Evolutionary conservation across 2,329 filamentous ascomycete genomes (phyloP).

Genomic region (Aspergillus ochraceus): DNA sequence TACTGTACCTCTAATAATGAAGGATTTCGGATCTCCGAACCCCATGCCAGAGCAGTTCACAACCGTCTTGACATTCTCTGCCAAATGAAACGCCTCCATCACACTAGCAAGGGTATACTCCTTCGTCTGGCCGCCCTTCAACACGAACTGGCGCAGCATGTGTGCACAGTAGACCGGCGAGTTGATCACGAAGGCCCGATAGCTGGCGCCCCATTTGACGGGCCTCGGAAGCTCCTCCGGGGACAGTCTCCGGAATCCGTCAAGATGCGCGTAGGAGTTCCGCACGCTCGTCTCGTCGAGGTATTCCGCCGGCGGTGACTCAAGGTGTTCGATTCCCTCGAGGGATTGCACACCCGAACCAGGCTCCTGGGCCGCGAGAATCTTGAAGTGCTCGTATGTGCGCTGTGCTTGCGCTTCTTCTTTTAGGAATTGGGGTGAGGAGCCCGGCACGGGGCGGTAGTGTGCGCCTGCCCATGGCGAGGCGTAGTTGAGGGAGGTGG

Average conservation of each 20-base stretch:
- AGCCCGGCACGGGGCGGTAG: slow-evolving; percentile 46
- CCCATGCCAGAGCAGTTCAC: slow-evolving; percentile 49
- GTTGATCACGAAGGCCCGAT: slow-evolving; percentile 45
- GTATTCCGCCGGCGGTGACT: slow-evolving; percentile 39
- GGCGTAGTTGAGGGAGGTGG: slow-evolving; percentile 46
- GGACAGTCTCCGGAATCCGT: slow-evolving; percentile 35
- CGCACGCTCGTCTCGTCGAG: slow-evolving; percentile 27
- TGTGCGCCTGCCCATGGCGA: slow-evolving; percentile 51
- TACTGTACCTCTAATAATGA: slow-evolving; percentile 43
- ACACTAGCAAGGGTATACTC: slow-evolving; percentile 29
- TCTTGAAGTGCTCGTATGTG: slow-evolving; percentile 42
- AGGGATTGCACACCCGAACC: slow-evolving; percentile 39
- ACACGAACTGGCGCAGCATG: slow-evolving; percentile 41
- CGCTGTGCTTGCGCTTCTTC: slow-evolving; percentile 40
- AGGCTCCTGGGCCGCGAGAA: slow-evolving; percentile 33
- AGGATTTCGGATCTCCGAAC: slow-evolving; percentile 43
- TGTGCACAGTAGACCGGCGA: slow-evolving; percentile 45
- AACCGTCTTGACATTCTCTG: slow-evolving; percentile 35
- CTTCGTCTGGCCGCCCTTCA: slow-evolving; percentile 37
- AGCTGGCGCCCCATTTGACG: slow-evolving; percentile 44
- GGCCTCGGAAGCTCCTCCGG: slow-evolving; percentile 31
- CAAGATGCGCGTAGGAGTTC: slow-evolving; percentile 32
- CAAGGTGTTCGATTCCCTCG: slow-evolving; percentile 45
- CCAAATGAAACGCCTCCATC: slow-evolving; percentile 41
- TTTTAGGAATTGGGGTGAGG: slow-evolving; percentile 33